Conservation (phyloP, 2,329 filamentous ascomycete genomes). For the Neonectria faginata region DNA sequence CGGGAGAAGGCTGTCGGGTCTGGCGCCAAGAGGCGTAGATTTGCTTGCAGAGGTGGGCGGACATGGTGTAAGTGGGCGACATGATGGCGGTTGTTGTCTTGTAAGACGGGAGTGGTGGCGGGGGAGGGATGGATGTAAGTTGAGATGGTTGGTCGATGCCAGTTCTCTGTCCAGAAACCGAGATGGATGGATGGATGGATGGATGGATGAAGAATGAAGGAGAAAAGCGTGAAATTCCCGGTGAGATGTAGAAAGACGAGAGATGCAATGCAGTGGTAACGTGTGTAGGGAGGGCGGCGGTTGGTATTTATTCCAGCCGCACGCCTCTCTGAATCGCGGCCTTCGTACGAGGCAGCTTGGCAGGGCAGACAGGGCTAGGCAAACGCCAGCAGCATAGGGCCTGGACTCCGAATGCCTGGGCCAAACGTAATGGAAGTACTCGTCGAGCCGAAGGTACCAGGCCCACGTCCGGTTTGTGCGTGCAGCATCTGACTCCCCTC, state of each 20-base stretch:
- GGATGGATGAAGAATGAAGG: background rate
- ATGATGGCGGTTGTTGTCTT: constrained; percentile 51
- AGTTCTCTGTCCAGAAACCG: background rate
- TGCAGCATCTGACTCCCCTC: background rate
- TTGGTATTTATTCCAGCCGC: constrained; percentile 29
- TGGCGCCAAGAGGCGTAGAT: constrained; percentile 70
- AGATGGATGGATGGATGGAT: background rate
- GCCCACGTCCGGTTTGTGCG: constrained; percentile 14
- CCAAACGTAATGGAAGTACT: no score
- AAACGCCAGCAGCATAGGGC: background rate
- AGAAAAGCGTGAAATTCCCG: background rate
- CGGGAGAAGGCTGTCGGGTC: constrained; percentile 56
- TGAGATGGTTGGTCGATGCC: background rate
- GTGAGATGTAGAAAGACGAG: background rate
- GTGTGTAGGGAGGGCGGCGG: constrained; percentile 15
- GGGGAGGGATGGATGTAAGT: constrained; percentile 12
- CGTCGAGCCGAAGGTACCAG: constrained; percentile 11
- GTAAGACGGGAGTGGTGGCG: background rate
- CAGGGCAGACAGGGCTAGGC: constrained; percentile 14
- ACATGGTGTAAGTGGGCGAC: constrained; percentile 72
- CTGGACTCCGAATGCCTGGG: constrained; percentile 3
- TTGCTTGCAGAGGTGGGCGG: constrained; percentile 70
- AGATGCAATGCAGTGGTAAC: background rate
- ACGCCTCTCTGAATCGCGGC: background rate
- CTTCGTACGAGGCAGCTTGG: constrained; percentile 1